Base-by-base conservation (phyloP, 371 early-diverging fungal genomes). In the Zychaea mexicana region DNA sequence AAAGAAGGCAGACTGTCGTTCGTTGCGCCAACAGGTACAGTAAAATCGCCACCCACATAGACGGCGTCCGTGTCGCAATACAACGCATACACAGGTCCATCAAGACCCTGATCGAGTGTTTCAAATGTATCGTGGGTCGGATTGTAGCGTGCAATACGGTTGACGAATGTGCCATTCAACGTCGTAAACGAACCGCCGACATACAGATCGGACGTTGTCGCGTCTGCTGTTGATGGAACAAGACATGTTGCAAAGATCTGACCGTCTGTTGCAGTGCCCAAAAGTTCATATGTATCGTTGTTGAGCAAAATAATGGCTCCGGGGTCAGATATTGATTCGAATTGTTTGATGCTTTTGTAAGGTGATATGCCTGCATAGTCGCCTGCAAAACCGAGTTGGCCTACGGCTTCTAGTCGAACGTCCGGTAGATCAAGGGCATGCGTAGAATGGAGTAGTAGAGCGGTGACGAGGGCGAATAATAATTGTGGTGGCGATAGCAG, bases 61-160 rank as follows among this genome's bases (percentile, higher is more conserved):
- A 88, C 76, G 7, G 72, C 70, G 8, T 56, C 45, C 0, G 66
- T 61, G 39, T 89, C 88, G 62, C 93, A 92, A 52, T 78, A 76
- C 30, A 92, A 70, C 15, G 85, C 67, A 27, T 72, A 71, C 10
- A 92, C 90, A 2, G 88, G 73, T 0, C 90, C 91, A 70, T 91
- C 85, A 10, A 92, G 70, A 13, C 93, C 93, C 64, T 85, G 81
- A 6, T 67, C 67, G 65, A 92, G 75, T 6, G 79, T 57, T 9
- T 57, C 68, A 65, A 82, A 79, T 19, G 66, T 77, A 46, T 52
- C 72, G 63, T 73, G 62, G 15, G 56, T 61, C 2, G 77, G 74
- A 63, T 89, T 78, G 32, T 80, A 85, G 27, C 79, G 74, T 3
- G 77, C 81, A 38, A 89, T 88, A 46, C 85, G 71, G 22, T 63